Evolutionary conservation across 345 rosid species (phyloP), one percentile per base, ranked within the genome.

Genomic region (Populus alba): DNA sequence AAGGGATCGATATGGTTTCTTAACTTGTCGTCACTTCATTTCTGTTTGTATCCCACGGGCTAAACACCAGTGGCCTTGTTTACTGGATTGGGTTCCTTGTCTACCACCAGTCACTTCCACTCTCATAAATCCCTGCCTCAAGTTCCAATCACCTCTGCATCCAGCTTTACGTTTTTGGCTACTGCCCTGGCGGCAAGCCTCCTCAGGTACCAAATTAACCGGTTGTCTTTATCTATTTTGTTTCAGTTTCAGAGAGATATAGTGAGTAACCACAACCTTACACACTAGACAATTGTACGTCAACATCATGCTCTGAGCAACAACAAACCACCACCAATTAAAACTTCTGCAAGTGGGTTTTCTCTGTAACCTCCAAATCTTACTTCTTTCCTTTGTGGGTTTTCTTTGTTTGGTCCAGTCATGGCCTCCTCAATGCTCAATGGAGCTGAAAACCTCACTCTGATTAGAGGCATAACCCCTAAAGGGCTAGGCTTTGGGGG

Each of bases 381-480:
- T 5, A 18, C 5, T 16, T 67, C 49, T 57, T 76, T 49, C 18
- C 37, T 66, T 74, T 47, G 73, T 71, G 76, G 81, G 70, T 55
- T 7, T 35, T 76, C 71, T 73, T 71, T 45, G 41, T 49, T 6
- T 59, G 29, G 63, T 69, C 51, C 37, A 41, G 49, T 71, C 53
- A 92, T 94, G 99, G 91, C 97, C 39, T 91, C 94, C 73, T 83
- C 89, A 15, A 80, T 93, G 87, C 87, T 92, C 74, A 86, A 76
- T 79, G 99, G 95, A 57, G 90, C 91, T 71, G 95, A 84, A 68
- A 86, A 75, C 79, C 84, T 88, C 79, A 79, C 87, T 55, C 83
- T 77, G 75, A 61, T 84, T 53, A 80, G 85, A 49, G 86, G 88
- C 61, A 63, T 75, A 45, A 67, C 73, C 76, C 90, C 86, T 8